phyloP scores from a whole-genome alignment of 441 rosid species.

The Brassica hybrid region DNA sequence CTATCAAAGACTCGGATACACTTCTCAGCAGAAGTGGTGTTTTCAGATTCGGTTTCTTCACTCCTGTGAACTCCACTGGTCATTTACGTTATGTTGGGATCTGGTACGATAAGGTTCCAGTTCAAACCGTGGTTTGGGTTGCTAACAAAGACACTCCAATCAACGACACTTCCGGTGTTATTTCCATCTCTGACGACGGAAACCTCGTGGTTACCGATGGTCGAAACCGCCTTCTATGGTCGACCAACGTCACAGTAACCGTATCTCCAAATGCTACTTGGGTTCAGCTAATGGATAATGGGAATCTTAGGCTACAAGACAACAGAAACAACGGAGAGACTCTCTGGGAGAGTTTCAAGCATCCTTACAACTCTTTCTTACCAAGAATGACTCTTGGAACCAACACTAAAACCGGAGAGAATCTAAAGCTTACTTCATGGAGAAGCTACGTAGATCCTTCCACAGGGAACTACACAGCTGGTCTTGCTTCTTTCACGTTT shows the following conservation, averaged over 20 bases:
- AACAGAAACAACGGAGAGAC: no score
- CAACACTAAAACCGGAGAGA: no score
- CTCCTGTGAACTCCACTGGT: background rate
- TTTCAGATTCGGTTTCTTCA: background rate
- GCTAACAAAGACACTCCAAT: background rate
- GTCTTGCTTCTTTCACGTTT: slow-evolving; percentile 31
- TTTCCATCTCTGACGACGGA: background rate
- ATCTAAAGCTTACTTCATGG: no score
- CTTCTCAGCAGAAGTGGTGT: background rate
- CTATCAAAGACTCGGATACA: background rate
- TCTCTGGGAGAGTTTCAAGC: no score
- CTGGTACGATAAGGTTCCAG: background rate
- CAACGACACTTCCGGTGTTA: background rate
- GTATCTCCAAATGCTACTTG: background rate
- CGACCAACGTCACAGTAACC: background rate
- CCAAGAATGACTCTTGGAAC: no score
- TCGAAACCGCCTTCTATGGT: background rate
- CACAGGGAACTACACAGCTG: no score
- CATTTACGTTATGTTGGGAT: background rate
- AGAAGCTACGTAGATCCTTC: no score
- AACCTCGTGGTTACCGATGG: background rate
- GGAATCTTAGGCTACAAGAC: no score
- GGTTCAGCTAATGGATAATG: slow-evolving; percentile 30
- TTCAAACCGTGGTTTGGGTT: background rate
- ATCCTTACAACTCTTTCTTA: no score